Percentiles rank a stretch among this genome's conserved stretches.
Evolutionary conservation across 352 stramenopile genomes (phyloP).

Genomic region (Pythium oligandrum): DNA sequence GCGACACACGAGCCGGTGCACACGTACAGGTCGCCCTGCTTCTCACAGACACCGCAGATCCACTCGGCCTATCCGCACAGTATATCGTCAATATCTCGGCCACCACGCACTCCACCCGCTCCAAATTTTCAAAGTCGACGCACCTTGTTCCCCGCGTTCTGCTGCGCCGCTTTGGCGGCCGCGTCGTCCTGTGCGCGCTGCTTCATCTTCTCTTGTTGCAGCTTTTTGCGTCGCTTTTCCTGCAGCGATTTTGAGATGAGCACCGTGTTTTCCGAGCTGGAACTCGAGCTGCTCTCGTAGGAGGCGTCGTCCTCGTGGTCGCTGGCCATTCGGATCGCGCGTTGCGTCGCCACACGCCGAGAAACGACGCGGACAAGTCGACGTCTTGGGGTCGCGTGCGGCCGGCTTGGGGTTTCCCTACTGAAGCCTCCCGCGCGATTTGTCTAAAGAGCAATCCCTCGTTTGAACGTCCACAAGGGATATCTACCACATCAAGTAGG

Average conservation of each 20-base stretch:
- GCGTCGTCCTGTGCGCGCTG: neutral
- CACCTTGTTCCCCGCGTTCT: neutral
- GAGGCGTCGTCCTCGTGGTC: conserved; percentile 8
- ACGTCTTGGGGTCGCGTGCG: no score
- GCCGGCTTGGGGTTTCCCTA: no score
- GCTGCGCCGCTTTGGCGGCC: neutral
- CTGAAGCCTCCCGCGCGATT: no score
- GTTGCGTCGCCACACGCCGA: no score
- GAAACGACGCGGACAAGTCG: no score
- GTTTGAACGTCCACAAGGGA: no score
- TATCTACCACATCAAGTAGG: no score
- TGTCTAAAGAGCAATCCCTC: no score
- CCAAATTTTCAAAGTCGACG: no score
- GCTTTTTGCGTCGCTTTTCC: conserved; percentile 54
- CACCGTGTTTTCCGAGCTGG: conserved; percentile 64
- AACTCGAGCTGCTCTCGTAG: conserved; percentile 50
- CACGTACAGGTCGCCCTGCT: conserved; percentile 39
- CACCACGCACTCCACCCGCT: neutral
- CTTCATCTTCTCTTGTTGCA: conserved; percentile 37
- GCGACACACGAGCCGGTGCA: conserved; percentile 71
- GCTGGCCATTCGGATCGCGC: conserved; percentile 7
- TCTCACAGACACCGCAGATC: conserved; percentile 69
- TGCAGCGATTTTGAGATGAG: conserved; percentile 67
- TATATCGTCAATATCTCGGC: neutral
- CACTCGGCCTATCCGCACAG: conserved; percentile 30